Percentiles rank a stretch among this genome's conserved stretches.
Conservation (phyloP, 2,329 filamentous ascomycete genomes). For the Tolypocladium album region DNA sequence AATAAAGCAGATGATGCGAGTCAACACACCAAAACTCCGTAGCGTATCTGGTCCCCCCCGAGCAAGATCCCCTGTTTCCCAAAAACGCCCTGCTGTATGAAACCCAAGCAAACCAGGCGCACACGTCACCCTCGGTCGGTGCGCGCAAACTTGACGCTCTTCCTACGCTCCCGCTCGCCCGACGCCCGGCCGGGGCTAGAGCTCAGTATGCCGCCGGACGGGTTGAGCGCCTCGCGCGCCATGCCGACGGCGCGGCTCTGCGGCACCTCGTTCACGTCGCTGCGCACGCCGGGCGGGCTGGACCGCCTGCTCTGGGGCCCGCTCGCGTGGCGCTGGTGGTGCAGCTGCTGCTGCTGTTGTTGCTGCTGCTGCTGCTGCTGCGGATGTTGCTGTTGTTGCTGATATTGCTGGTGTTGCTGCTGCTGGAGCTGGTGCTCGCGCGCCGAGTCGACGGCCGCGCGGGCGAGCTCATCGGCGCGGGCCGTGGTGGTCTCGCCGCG, state of each 20-base stretch:
- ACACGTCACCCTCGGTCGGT: slow-evolving; percentile 16
- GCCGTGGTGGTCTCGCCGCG: slow-evolving; percentile 34
- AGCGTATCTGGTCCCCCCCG: background rate
- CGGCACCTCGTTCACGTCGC: slow-evolving; percentile 42
- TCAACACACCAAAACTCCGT: background rate
- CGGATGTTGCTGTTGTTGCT: background rate
- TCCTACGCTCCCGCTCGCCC: slow-evolving; percentile 43
- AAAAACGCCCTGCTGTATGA: background rate
- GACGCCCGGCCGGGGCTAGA: slow-evolving; percentile 35
- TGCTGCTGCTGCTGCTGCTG: background rate
- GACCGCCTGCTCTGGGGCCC: slow-evolving; percentile 13
- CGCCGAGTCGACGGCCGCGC: slow-evolving; percentile 31
- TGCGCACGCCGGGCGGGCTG: slow-evolving; percentile 21
- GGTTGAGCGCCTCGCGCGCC: slow-evolving; percentile 40
- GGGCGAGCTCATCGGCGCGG: slow-evolving; percentile 40
- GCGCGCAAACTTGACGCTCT: slow-evolving; percentile 53
- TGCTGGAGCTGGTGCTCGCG: slow-evolving; percentile 15
- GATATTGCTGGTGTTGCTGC: background rate
- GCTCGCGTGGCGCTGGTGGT: background rate
- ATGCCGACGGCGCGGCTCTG: slow-evolving; percentile 51
- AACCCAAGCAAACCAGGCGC: background rate
- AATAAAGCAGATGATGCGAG: background rate
- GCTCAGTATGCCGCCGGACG: slow-evolving; percentile 30
- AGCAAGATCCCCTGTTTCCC: background rate
- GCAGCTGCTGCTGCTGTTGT: background rate